Evolutionary conservation across 2,329 filamentous ascomycete species (phyloP).

Genomic region (Rhynchosporium secalis): DNA sequence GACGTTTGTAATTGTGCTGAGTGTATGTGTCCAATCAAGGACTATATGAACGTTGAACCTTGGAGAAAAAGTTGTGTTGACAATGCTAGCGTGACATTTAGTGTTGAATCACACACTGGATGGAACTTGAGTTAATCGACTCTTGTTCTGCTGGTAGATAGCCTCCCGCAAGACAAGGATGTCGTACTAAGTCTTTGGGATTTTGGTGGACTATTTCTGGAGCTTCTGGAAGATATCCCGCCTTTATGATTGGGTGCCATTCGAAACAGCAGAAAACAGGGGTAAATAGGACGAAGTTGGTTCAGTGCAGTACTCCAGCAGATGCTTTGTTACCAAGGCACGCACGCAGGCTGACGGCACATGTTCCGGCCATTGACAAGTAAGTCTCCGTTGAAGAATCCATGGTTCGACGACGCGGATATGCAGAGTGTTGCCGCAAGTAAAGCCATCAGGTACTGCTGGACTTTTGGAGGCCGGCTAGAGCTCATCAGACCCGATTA

Average conservation of each 20-base stretch:
- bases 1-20: neutral
- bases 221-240: conserved; percentile 7
- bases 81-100: neutral
- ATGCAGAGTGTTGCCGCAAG: conserved; percentile 12
- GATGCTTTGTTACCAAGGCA: no score
- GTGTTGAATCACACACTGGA: neutral
- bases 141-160: neutral
- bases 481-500: neutral
- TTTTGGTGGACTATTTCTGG: neutral
- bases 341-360: conserved; percentile 7
- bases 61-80: neutral
- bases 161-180: neutral
- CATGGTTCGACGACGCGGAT: conserved; percentile 3
- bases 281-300: conserved; percentile 5
- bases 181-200: neutral
- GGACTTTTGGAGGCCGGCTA: neutral
- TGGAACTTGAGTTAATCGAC: neutral
- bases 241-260: neutral
- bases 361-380: conserved; percentile 9
- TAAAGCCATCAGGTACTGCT: neutral
- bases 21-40: neutral
- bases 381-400: conserved; percentile 1
- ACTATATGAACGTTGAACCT: neutral
- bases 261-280: neutral
- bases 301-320: conserved; percentile 1